Conservation (phyloP, 306 rosid genomes). For the Quercus aquifolioides region DNA sequence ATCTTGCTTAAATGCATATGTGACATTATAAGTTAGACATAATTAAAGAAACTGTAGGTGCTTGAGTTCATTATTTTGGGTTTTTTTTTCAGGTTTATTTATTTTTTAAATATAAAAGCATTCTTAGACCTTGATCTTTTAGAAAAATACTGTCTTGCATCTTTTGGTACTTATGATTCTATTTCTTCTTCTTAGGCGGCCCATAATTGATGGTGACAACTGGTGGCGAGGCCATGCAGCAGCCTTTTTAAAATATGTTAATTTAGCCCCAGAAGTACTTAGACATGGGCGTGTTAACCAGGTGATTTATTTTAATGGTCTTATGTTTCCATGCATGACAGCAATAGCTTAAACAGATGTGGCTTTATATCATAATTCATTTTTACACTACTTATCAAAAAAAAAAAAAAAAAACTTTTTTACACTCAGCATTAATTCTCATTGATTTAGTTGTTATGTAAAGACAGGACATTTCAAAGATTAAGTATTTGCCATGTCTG, state of each 20-base stretch:
- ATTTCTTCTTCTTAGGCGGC: slow-evolving; percentile 50
- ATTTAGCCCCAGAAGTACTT: slow-evolving; percentile 72
- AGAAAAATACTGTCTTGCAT: neutral
- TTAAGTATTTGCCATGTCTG: no score
- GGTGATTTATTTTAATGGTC: slow-evolving; percentile 39
- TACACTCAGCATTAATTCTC: neutral
- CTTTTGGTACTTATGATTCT: slow-evolving; percentile 15
- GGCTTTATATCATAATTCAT: neutral
- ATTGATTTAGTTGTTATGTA: neutral
- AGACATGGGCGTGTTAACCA: slow-evolving; percentile 85
- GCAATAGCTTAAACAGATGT: neutral
- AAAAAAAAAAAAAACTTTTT: neutral
- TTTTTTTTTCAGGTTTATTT: slow-evolving; percentile 5
- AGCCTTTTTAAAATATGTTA: slow-evolving; percentile 70
- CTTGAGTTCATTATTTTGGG: neutral
- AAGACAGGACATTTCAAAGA: neutral
- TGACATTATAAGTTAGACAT: slow-evolving; percentile 7
- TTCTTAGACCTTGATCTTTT: slow-evolving; percentile 1
- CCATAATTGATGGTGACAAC: slow-evolving; percentile 82
- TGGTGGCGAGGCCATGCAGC: slow-evolving; percentile 99
- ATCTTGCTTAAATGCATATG: slow-evolving; percentile 30
- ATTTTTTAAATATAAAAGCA: neutral
- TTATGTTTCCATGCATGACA: neutral
- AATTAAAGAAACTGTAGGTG: neutral
- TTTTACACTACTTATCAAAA: no score